Conservation (phyloP, 2,329 filamentous ascomycete species). For the Trichophyton schoenleinii region DNA sequence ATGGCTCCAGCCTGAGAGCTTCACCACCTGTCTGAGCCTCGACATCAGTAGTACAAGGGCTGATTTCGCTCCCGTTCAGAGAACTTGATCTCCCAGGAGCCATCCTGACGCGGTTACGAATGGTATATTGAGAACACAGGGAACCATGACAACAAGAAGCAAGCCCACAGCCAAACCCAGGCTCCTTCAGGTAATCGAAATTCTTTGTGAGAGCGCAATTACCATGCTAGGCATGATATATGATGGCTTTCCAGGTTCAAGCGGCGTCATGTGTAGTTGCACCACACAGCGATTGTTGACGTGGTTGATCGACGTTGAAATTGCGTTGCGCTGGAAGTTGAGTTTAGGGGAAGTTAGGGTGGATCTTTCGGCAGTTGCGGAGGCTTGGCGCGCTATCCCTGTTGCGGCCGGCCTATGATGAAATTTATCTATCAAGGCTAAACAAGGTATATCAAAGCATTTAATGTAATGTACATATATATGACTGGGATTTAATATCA, state of each 20-base stretch:
- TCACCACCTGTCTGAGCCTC: conserved; percentile 22
- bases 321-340: not conserved
- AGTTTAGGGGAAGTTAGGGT: not conserved
- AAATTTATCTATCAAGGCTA: too few relatives aligned
- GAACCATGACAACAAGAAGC: not conserved
- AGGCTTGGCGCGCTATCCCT: not conserved
- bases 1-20: not conserved
- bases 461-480: too few relatives aligned
- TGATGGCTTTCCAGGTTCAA: not conserved
- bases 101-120: not conserved
- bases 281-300: not conserved
- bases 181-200: not conserved
- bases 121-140: not conserved
- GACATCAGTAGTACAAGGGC: conserved; percentile 21
- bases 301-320: not conserved
- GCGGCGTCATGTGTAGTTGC: not conserved
- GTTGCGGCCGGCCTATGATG: not conserved
- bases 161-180: not conserved
- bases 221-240: not conserved
- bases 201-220: not conserved
- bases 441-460: too few relatives aligned
- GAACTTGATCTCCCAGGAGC: not conserved
- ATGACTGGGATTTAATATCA: too few relatives aligned
- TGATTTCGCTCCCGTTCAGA: conserved; percentile 10
- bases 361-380: not conserved